Evolutionary conservation across 139 green algal species (phyloP).

Genomic region (Picochlorum sp.): DNA sequence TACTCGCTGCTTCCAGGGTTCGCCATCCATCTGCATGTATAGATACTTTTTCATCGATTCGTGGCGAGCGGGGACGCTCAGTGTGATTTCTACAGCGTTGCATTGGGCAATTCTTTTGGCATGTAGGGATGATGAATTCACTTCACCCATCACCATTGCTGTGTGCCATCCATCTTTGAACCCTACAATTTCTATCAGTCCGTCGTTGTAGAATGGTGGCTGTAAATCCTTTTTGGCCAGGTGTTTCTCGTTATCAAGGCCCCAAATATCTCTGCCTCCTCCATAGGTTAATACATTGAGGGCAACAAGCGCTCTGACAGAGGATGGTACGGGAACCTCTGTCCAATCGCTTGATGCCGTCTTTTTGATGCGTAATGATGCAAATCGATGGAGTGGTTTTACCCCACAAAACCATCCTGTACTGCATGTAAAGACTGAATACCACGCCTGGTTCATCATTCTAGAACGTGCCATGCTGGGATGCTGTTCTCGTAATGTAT

Average conservation of each 20-base stretch:
- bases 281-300: constrained; percentile 72
- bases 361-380: constrained; percentile 28
- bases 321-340: constrained; percentile 36
- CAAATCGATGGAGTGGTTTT: constrained; percentile 32
- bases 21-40: constrained; percentile 77
- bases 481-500: constrained; percentile 57
- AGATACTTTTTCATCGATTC: neutral
- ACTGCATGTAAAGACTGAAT: constrained; percentile 41
- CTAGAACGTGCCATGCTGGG: constrained; percentile 36
- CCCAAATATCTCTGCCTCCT: constrained; percentile 74
- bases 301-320: constrained; percentile 61
- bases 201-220: constrained; percentile 56
- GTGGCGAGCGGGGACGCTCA: constrained; percentile 14
- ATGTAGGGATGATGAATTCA: constrained; percentile 41
- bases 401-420: constrained; percentile 65
- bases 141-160: constrained; percentile 53
- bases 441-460: constrained; percentile 69
- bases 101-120: constrained; percentile 63
- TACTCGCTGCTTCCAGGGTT: constrained; percentile 75
- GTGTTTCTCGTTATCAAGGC: constrained; percentile 24
- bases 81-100: constrained; percentile 40
- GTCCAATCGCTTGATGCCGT: constrained; percentile 27
- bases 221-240: constrained; percentile 8
- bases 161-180: constrained; percentile 64
- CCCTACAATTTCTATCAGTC: constrained; percentile 70